Evolutionary conservation across 768 basidiomycete species (phyloP), one percentile per base, ranked within the genome.

Genomic region (Tricholoma furcatifolium): DNA sequence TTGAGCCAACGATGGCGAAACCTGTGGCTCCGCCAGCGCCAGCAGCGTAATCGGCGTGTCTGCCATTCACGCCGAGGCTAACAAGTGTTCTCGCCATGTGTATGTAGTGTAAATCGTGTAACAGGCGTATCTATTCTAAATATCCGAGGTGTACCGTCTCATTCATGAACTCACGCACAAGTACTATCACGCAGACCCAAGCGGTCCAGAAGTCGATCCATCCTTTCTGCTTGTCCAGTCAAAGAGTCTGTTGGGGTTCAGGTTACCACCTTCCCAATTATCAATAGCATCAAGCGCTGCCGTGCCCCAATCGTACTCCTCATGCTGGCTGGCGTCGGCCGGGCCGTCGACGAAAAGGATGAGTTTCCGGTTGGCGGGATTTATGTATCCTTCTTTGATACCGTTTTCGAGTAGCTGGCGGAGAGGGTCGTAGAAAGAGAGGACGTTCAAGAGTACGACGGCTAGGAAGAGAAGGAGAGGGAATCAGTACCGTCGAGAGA

Each of bases 401-500:
- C 85, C 84, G 43, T 75, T 81, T 53, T 80, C 70, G 62, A 98
- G 82, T 47, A 96, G 80, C 8, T 78, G 71, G 18, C 87, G 83
- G n/a, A 99, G 74, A 1, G 93, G 86, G 21, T 91, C 80, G 70
- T 83, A 99, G 74, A 87, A 97, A 0, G 79, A 79, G 24, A 81
- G 79, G 23, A 97, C 88, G 65, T 98, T 96, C n/a, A 97, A 64
- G 21, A 97, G 71, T 39, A 97, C 70, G 38, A 97, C 87, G 12
- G 95, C 86, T 94, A 21, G 20, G 18, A 53, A 23, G n/a, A n/a
- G n/a, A n/a, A n/a, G n/a, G n/a, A n/a, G n/a, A n/a, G n/a, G 10
- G 5, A 2, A 15, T 23, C 3, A 2, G 12, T n/a, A 24, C 3
- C 52, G 40, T n/a, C 17, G 49, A 41, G 7, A 7, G 36, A 45